Evolutionary conservation across 2,329 filamentous ascomycete genomes (phyloP), one percentile per base, ranked within the genome.

Genomic region (Monilinia laxa): DNA sequence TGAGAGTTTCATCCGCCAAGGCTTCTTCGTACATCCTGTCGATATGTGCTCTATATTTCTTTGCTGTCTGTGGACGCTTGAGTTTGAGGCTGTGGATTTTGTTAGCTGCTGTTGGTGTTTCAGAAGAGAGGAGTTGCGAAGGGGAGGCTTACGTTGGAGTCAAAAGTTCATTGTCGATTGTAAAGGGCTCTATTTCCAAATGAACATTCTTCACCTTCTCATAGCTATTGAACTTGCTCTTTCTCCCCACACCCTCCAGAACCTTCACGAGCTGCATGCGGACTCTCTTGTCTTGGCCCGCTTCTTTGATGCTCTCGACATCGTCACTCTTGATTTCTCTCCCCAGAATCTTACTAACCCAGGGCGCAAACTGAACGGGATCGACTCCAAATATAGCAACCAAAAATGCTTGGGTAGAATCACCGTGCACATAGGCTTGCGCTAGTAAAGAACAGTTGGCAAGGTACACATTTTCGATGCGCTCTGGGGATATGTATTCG

Each of bases 401-500:
- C 12, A 98, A 83, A 76, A 85, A 87, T 0, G 91, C 88, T 81
- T 98, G 88, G 69, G 89, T 85, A 69, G 88, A 87, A 76, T 98
- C 94, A 52, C 95, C 95, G 79, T 99, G 94, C 35, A 98, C 91
- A 76, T 92, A 97, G 3, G 89, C 93, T 75, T 90, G 90, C 28
- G 88, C 85, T 35, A 98, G 81, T 72, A 93, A 88, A 71, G 86
- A 89, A 70, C 88, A 88, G 80, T 90, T 93, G 70, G 90, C 92
- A 70, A 96, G 83, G 78, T 93, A 96, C 47, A 97, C 90, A 77
- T 97, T 97, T 82, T 99, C 95, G 76, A 99, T 92, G 67, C 93
- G 91, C 81, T 99, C 95, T 18, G 95, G 95, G 1, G 93, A 97
- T 75, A 99, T 92, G 80, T 99, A 99, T 81, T 99, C 95, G 78